Base-by-base conservation (phyloP, 352 stramenopile species). In the Phytopythium kandeliae region DNA sequence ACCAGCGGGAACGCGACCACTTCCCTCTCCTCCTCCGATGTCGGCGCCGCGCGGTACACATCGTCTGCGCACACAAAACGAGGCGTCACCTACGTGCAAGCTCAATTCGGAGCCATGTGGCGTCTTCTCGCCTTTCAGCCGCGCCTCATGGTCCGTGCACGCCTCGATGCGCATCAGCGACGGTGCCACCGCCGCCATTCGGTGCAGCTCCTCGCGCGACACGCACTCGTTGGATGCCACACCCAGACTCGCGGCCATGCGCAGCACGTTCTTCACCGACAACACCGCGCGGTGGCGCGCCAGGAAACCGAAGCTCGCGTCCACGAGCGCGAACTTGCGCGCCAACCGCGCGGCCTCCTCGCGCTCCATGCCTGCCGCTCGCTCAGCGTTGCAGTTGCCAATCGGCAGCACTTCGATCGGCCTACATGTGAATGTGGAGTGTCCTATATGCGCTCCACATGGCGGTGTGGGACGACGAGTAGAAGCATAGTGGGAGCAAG, bases 301-400 rank as follows among this genome's bases (percentile, higher is more conserved):
- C 11, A 89, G 60, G 63, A 92, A 92, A 54, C 67, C 74, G 60
- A 79, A 92, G 28, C 62, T 65, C 16, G 74, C 76, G 46, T 92
- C 78, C 26, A 92, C 51, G 5, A 88, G 74, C 51, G 65, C 62
- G 50, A 92, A 92, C 37, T 88, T 69, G 54, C 38, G 46, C 25
- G 58, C 51, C 37, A 78, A 30, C 22, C 31, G 16, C 17, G 34
- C 45, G 9, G 16, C 46, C 17, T 44, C 48, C 12, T 19, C 36
- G 6, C 19, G 31, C 31, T 36, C 10, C 31, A 36, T 36, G 2
- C 10, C 31, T n/a, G n/a, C n/a, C n/a, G n/a, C n/a, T n/a, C n/a
- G n/a, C n/a, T n/a, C n/a, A n/a, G n/a, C n/a, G n/a, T n/a, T n/a
- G n/a, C n/a, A n/a, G n/a, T n/a, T n/a, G n/a, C 31, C 31, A 15